Evolutionary conservation across 768 basidiomycete genomes (phyloP).

Genomic region (Phylloporus rhodoxanthus): DNA sequence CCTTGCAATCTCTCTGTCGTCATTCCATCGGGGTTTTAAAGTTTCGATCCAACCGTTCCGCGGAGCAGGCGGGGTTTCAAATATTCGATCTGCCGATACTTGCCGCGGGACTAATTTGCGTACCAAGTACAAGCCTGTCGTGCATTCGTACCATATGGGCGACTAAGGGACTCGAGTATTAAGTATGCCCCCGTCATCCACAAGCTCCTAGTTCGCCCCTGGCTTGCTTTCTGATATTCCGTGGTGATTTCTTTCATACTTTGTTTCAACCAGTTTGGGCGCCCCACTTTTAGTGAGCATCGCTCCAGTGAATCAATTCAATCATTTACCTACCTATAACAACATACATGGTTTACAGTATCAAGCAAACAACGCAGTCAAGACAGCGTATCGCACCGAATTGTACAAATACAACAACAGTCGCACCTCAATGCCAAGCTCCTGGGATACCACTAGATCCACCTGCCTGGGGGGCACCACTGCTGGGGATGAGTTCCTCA

Average conservation of each 20-base stretch:
- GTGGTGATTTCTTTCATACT: too few relatives aligned
- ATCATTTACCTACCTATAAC: too few relatives aligned
- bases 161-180: too few relatives aligned
- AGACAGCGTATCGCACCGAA: not conserved
- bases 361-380: not conserved
- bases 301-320: too few relatives aligned
- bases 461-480: slow-evolving; percentile 35
- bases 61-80: not conserved
- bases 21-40: not conserved
- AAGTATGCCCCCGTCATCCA: too few relatives aligned
- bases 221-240: too few relatives aligned
- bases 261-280: too few relatives aligned
- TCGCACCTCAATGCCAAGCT: slow-evolving; percentile 37
- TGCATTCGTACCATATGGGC: too few relatives aligned
- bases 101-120: too few relatives aligned
- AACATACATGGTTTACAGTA: not conserved
- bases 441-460: slow-evolving; percentile 37
- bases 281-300: too few relatives aligned
- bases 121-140: too few relatives aligned
- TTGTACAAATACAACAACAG: slow-evolving; percentile 13
- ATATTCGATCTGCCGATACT: not conserved
- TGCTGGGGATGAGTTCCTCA: slow-evolving; percentile 48
- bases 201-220: too few relatives aligned
- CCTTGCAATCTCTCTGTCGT: not conserved
- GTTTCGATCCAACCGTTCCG: not conserved